Conservation (phyloP, 441 rosid genomes). For the Macaranga tanarius region DNA sequence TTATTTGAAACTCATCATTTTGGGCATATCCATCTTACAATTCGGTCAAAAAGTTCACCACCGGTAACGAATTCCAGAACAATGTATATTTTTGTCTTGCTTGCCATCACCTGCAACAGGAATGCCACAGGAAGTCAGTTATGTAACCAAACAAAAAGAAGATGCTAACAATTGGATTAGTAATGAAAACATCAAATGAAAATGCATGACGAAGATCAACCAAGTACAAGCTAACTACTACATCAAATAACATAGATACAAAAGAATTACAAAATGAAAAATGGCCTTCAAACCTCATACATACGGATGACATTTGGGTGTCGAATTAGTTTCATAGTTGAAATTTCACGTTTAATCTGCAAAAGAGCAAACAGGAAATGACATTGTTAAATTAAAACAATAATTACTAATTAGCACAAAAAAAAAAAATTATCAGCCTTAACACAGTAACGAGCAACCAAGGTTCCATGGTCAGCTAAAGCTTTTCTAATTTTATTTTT, state of each 20-base stretch:
- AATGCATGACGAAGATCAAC: background rate
- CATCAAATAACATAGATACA: background rate
- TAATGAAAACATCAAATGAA: background rate
- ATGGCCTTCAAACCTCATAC: constrained; percentile 64
- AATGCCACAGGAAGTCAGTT: constrained; percentile 21
- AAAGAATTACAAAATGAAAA: background rate
- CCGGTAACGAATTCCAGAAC: constrained; percentile 95
- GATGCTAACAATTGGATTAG: constrained; percentile 4
- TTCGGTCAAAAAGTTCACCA: constrained; percentile 96
- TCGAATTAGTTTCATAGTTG: constrained; percentile 86
- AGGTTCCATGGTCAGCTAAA: background rate
- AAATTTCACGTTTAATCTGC: constrained; percentile 97
- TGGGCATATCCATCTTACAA: constrained; percentile 49
- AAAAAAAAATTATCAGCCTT: background rate
- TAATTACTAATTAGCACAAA: background rate
- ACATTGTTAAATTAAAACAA: background rate
- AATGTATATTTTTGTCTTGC: constrained; percentile 91
- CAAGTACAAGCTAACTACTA: background rate
- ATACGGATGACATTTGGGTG: constrained; percentile 97
- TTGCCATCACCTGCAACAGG: constrained; percentile 89
- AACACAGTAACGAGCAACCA: no score
- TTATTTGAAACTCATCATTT: background rate
- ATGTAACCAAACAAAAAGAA: background rate
- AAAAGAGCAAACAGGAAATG: constrained; percentile 14
- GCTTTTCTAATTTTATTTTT: no score